phyloP scores from a whole-genome alignment of 1,284 basidiomycete genomes.

The Leccinum griseonigrum region DNA sequence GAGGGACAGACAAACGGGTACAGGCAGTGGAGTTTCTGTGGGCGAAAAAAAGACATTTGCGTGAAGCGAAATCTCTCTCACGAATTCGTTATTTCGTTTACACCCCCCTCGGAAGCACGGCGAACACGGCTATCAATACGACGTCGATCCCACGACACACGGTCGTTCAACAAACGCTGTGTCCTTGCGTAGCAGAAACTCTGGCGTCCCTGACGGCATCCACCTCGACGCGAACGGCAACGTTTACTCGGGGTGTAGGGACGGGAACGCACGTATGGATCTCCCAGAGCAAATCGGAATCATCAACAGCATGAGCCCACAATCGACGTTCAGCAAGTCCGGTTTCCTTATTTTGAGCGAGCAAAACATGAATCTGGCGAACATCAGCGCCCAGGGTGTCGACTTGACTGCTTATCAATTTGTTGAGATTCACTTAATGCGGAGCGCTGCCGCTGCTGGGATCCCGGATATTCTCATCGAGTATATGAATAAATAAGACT shows the following conservation, averaged over 20 bases:
- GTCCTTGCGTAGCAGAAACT: slow-evolving; percentile 68
- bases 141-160: slow-evolving; percentile 59
- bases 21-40: slow-evolving; percentile 40
- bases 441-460: neutral
- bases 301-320: too few species aligned
- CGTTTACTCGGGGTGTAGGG: slow-evolving; percentile 22
- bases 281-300: slow-evolving; percentile 40
- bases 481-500: neutral
- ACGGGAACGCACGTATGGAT: slow-evolving; percentile 56
- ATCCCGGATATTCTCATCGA: neutral
- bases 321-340: slow-evolving; percentile 37
- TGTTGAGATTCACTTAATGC: neutral
- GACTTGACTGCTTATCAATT: slow-evolving; percentile 10
- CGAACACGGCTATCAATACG: slow-evolving; percentile 59
- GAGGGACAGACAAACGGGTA: slow-evolving; percentile 54
- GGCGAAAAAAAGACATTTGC: slow-evolving; percentile 67
- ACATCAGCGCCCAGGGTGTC: slow-evolving; percentile 18
- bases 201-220: slow-evolving; percentile 72
- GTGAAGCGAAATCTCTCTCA: slow-evolving; percentile 18
- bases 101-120: neutral
- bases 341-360: slow-evolving; percentile 20
- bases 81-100: neutral
- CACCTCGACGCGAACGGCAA: slow-evolving; percentile 34
- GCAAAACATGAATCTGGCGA: slow-evolving; percentile 15
- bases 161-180: slow-evolving; percentile 56